These are phyloP conservation scores for Digitaria exilis DNA, from an alignment of 202 grass and related monocot species.

Conservation along the genomic window DNA sequence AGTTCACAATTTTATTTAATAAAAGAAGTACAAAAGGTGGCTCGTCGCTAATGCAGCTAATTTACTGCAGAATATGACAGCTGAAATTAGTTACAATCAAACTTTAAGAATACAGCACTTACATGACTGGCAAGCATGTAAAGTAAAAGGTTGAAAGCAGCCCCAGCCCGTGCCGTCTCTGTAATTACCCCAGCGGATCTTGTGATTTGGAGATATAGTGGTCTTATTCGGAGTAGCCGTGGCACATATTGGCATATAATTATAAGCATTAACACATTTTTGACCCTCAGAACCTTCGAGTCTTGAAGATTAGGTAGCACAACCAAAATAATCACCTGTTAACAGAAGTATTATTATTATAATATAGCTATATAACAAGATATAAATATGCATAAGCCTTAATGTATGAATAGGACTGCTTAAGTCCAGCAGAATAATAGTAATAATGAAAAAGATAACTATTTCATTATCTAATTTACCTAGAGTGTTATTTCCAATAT, in stretches of 20 bases:
- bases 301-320: conserved; percentile 66
- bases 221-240: conserved; percentile 78
- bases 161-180: conserved; percentile 89
- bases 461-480: not conserved
- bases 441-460: not conserved
- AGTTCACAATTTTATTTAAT: no score
- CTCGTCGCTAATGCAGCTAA: not conserved
- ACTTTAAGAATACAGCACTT: not conserved
- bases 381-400: not conserved
- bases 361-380: conserved; percentile 9
- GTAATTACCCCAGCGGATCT: conserved; percentile 89
- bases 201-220: conserved; percentile 90
- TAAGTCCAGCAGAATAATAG: conserved; percentile 21
- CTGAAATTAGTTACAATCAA: not conserved
- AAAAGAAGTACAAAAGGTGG: not conserved
- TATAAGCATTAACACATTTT: conserved; percentile 68
- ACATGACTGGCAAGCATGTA: conserved; percentile 99
- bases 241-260: conserved; percentile 87
- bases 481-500: not conserved
- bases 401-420: not conserved
- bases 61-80: not conserved
- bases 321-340: conserved; percentile 76
- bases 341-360: conserved; percentile 35
- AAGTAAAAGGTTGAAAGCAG: conserved; percentile 95
- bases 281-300: conserved; percentile 61